A percentile compares a stretch with the other conserved stretches of the same genome.
Evolutionary conservation across 768 basidiomycete species (phyloP).

Genomic region (Russula brevipes): DNA sequence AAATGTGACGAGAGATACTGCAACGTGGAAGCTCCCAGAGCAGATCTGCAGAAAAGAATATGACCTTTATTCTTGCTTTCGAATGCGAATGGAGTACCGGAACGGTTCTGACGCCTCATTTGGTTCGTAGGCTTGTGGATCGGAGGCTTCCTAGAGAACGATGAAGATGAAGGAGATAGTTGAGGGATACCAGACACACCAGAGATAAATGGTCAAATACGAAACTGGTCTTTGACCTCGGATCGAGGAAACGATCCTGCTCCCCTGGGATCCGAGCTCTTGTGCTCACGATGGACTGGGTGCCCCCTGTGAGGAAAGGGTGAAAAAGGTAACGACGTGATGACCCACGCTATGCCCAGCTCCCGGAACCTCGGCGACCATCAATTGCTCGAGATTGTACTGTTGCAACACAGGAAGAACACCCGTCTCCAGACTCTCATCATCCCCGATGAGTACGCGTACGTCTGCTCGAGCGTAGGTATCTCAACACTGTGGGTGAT

Average conservation of each 20-base stretch:
- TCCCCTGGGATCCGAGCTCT: slow-evolving; percentile 52
- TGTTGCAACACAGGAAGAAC: slow-evolving; percentile 72
- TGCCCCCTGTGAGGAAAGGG: background rate
- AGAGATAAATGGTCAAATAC: slow-evolving; percentile 80
- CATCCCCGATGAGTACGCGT: slow-evolving; percentile 82
- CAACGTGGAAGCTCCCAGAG: slow-evolving; percentile 62
- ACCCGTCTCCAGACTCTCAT: slow-evolving; percentile 72
- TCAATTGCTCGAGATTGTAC: slow-evolving; percentile 88
- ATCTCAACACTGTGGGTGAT: slow-evolving; percentile 10
- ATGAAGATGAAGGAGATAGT: background rate
- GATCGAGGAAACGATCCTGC: slow-evolving; percentile 77
- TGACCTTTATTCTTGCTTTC: background rate
- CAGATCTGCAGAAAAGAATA: slow-evolving; percentile 41
- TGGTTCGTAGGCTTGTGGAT: slow-evolving; percentile 58
- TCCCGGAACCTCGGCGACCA: slow-evolving; percentile 78
- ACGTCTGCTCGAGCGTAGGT: slow-evolving; percentile 53
- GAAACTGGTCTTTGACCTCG: slow-evolving; percentile 72
- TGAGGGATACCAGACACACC: slow-evolving; percentile 41
- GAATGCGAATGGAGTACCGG: slow-evolving; percentile 46
- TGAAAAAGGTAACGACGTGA: background rate
- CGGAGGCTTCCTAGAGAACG: slow-evolving; percentile 62
- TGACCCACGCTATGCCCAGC: slow-evolving; percentile 64
- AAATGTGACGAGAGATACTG: slow-evolving; percentile 79
- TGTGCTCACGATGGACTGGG: slow-evolving; percentile 77
- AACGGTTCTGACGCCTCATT: slow-evolving; percentile 66